Evolutionary conservation across 257 asterid genomes (phyloP), one percentile per base, ranked within the genome.

Genomic region (Solanum ossicruentum): DNA sequence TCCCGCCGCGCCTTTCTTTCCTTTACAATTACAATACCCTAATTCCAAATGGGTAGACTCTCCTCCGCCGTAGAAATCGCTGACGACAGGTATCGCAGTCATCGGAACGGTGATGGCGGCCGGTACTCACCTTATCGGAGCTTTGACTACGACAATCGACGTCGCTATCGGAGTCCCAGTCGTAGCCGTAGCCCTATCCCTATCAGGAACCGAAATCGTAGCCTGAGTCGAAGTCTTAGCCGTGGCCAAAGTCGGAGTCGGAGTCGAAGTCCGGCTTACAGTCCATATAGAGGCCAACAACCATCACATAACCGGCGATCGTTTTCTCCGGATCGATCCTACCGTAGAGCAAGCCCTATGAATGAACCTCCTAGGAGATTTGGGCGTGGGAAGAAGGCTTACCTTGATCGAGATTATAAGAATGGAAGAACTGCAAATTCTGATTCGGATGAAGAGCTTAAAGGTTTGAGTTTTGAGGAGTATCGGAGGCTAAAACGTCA

Each of bases 361-460:
- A 78, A 55, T 49, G 93, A 86, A 83, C 56, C 87, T 85, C 3
- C 87, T 86, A 51, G 94, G 84, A 82, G 85, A 83, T 36, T 84
- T 4, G 82, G 63, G 52, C 23, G 82, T 8, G 65, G 89, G 12
- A 88, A 83, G 28, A 88, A 90, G 28, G 84, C 90, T 56, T 94
- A 91, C 83, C 92, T 92, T 4, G 97, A 93, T 89, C 94, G 97
- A 7, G 97, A 93, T 89, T 39, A 84, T 79, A 88, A 91, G 52
- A 92, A 91, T 61, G 91, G 91, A 11, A 85, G 90, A 52, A 28
- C 81, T 63, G 73, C 81, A 2, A 97, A 88, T 70, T 87, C 92
- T 18, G 97, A 96, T 65, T 93, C 98, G 0, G 99, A 96, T 69
- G 98, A 96, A 36, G 98, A 96, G 83, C 83, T 93, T 85, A 96